Base-by-base conservation (phyloP, 1,284 basidiomycete genomes). In the Naganishia sp. region DNA sequence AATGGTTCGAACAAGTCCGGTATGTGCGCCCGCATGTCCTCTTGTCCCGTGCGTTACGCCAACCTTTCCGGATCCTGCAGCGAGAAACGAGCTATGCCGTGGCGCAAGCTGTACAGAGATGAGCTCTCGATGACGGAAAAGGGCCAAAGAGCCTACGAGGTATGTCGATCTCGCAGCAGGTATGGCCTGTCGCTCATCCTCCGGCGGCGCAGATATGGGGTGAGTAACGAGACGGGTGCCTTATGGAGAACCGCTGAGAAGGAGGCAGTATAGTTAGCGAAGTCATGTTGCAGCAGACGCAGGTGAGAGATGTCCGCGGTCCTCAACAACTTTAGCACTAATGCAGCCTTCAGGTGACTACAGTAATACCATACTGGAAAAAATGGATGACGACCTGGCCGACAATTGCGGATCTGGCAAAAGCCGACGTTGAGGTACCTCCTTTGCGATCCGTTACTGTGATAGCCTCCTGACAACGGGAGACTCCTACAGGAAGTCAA, bases 251-350 rank as follows among this genome's bases (percentile, higher is more conserved):
- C 49, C 16, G 33, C 18, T 54, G 25, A 46, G 57, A 36, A 55
- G 42, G 55, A 66, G 67, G 46, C 69, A 92, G 13, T 89, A 88
- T 66, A 75, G 78, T 96, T 52, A 91, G 89, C 13, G 93, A 97
- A 78, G 89, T 97, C 70, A 98, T 98, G 95, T 84, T 97, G 6
- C 95, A 99, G 77, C 95, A 99, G 78, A 98, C 95, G 0, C 93
- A 94, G 75, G 89, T 91, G 70, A 15, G 75, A 75, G n/a, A 69
- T 70, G 52, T 25, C 39, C 2, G 21, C 28, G n/a, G 7, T 21
- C 7, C 28, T 6, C 1, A 39, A 23, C 7, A 23, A 28, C 4
- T 21, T 15, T 23, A 50, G 7, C 43, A 23, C n/a, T n/a, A 28
- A 10, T 45, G 49, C 16, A n/a, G 10, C 50, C n/a, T 31, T 61